Evolutionary conservation across 2,329 filamentous ascomycete genomes (phyloP).

Genomic region (Fusarium nematophilum): DNA sequence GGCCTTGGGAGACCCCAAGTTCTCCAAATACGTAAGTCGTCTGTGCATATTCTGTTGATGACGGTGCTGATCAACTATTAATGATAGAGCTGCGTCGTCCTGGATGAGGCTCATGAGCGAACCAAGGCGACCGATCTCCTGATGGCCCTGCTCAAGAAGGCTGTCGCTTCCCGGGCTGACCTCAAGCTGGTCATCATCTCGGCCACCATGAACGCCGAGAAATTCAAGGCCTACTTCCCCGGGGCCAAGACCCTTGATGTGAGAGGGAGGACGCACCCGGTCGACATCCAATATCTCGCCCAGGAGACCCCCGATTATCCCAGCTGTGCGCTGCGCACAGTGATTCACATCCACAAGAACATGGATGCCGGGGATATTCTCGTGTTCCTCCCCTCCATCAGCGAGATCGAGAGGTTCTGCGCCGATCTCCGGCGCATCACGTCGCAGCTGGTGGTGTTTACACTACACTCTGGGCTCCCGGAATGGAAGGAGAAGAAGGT

Average conservation of each 20-base stretch:
- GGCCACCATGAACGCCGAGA: slow-evolving; percentile 87
- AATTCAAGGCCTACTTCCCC: slow-evolving; percentile 77
- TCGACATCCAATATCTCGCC: slow-evolving; percentile 92
- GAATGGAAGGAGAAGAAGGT: slow-evolving; percentile 89
- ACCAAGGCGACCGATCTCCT: slow-evolving; percentile 87
- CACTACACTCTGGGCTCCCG: slow-evolving; percentile 91
- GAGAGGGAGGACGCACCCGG: slow-evolving; percentile 90
- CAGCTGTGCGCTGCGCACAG: slow-evolving; percentile 87
- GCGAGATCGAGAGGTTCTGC: slow-evolving; percentile 93
- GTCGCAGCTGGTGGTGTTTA: slow-evolving; percentile 88
- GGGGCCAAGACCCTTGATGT: slow-evolving; percentile 95
- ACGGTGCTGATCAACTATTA: not conserved
- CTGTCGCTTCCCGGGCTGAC: slow-evolving; percentile 80
- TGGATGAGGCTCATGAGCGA: slow-evolving; percentile 88
- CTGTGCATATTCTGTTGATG: slow-evolving; percentile 76
- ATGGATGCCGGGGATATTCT: slow-evolving; percentile 92
- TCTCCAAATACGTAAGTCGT: slow-evolving; percentile 71
- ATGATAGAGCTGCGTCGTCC: not conserved
- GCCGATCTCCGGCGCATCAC: slow-evolving; percentile 89
- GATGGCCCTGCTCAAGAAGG: slow-evolving; percentile 85
- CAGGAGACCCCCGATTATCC: slow-evolving; percentile 96
- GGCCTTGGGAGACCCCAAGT: slow-evolving; percentile 48
- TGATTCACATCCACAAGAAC: slow-evolving; percentile 96
- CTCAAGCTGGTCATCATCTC: slow-evolving; percentile 87
- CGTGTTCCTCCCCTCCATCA: slow-evolving; percentile 92